Evolutionary conservation across 805 yeast species (phyloP), one percentile per base, ranked within the genome.

Genomic region (Schwanniomyces sp.): DNA sequence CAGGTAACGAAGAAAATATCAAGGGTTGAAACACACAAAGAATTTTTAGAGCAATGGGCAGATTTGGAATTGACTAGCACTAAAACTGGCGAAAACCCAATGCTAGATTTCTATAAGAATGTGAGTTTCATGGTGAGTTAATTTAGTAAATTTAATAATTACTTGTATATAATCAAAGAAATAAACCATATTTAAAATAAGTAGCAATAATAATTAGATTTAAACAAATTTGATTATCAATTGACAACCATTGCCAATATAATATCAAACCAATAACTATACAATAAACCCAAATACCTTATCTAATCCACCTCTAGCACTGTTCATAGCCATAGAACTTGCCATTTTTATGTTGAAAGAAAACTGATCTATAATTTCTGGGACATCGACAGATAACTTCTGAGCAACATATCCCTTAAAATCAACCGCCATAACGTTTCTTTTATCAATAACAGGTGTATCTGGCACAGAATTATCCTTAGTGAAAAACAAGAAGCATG

Each of bases 81-180:
- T 0, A 80, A 78, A 55, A 80, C 81, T 29, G 96, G 96, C 0
- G 96, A 88, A 56, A 87, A 86, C 55, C 96, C 96, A 11, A 82
- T 89, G 91, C 62, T 88, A 47, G 86, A 85, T 44, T 78, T 88
- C 50, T 89, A 89, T 61, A 71, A 76, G 30, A 89, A 89, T 58
- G 94, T 88, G 4, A 81, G 86, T 18, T 88, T 87, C 53, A 72
- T 83, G 70, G 74, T 73, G 40, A 76, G 79, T 46, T 76, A 51
- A 57, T 7, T 3, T 32, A 14, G 7, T 21, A 4, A 14, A 32
- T 9, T 9, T 14, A 16, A 14, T 16, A 32, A 6, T 32, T 16
- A 32, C 21, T 32, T 32, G 36, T 32, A 32, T 16, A 32, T 32
- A 32, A 32, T 32, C 36, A 32, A 9, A 29, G n/a, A 6, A 28